Evolutionary conservation across 306 rosid genomes (phyloP).

Genomic region (Aeschynomene evenia): DNA sequence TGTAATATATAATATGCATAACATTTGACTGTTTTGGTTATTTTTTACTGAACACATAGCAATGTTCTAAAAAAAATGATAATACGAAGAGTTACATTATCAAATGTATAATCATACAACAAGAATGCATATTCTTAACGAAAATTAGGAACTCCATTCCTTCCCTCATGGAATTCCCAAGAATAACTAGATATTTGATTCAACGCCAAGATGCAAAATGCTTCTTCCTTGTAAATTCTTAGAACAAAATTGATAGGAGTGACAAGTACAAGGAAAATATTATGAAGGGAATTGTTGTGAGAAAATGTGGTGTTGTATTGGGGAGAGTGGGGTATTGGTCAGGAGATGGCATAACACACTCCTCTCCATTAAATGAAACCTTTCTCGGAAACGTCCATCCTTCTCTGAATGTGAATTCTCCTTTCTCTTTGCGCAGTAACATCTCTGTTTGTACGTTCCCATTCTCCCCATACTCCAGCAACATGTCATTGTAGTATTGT

Average conservation of each 20-base stretch:
- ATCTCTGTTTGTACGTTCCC: constrained; percentile 78
- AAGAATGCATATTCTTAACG: not conserved
- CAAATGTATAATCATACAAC: not conserved
- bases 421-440: constrained; percentile 57
- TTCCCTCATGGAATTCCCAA: not conserved
- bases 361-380: constrained; percentile 72
- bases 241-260: constrained; percentile 13
- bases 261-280: constrained; percentile 21
- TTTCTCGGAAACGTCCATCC: constrained; percentile 88
- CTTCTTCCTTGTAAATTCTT: not conserved
- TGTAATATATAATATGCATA: no score
- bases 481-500: constrained; percentile 62
- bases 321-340: constrained; percentile 68
- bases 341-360: constrained; percentile 83
- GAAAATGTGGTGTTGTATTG: constrained; percentile 36
- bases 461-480: constrained; percentile 49
- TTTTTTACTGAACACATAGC: no score
- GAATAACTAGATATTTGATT: not conserved
- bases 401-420: constrained; percentile 56
- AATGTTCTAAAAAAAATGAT: no score
- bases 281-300: not conserved
- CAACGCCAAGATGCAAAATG: not conserved
- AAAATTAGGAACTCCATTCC: no score
- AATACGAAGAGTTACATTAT: not conserved
- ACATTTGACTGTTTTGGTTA: no score